These are phyloP conservation scores for Testicularia cyperi DNA, from an alignment of 1,284 basidiomycete genomes.

Conservation along the genomic window DNA sequence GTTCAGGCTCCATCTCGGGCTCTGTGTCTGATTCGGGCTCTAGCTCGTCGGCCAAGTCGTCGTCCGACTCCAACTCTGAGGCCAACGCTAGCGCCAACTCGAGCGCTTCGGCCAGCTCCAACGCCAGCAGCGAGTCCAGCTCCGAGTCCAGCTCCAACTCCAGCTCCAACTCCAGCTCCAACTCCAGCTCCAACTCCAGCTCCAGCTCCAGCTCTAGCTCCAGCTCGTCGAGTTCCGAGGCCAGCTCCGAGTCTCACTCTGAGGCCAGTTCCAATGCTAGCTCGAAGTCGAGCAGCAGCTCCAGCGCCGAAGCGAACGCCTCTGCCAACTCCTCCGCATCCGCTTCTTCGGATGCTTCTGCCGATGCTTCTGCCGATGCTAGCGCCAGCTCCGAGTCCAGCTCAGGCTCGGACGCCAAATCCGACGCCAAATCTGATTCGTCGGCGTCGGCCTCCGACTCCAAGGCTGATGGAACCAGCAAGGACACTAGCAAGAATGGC, in stretches of 20 bases:
- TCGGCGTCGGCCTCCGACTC: neutral
- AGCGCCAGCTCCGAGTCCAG: constrained; percentile 2
- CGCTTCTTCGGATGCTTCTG: neutral
- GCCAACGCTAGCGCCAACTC: constrained; percentile 4
- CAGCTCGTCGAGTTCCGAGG: constrained; percentile 2
- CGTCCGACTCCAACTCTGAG: constrained; percentile 2
- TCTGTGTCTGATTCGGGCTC: constrained; percentile 15
- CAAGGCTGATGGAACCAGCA: neutral
- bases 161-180: constrained; percentile 1
- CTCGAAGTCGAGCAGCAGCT: constrained; percentile 1
- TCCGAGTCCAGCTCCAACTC: constrained; percentile 2
- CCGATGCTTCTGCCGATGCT: neutral
- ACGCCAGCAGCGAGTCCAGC: neutral
- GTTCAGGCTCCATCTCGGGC: constrained; percentile 15
- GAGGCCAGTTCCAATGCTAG: constrained; percentile 1
- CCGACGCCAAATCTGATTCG: neutral
- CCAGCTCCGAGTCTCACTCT: constrained; percentile 1
- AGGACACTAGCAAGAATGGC: neutral
- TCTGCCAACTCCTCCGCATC: constrained; percentile 6
- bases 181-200: constrained; percentile 1
- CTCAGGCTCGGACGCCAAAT: constrained; percentile 5
- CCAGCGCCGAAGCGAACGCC: constrained; percentile 2
- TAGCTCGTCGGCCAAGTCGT: constrained; percentile 4
- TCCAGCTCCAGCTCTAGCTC: constrained; percentile 1
- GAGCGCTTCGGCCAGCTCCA: neutral